Evolutionary conservation across 2,329 filamentous ascomycete species (phyloP).

Genomic region (Furcasterigmium furcatum): DNA sequence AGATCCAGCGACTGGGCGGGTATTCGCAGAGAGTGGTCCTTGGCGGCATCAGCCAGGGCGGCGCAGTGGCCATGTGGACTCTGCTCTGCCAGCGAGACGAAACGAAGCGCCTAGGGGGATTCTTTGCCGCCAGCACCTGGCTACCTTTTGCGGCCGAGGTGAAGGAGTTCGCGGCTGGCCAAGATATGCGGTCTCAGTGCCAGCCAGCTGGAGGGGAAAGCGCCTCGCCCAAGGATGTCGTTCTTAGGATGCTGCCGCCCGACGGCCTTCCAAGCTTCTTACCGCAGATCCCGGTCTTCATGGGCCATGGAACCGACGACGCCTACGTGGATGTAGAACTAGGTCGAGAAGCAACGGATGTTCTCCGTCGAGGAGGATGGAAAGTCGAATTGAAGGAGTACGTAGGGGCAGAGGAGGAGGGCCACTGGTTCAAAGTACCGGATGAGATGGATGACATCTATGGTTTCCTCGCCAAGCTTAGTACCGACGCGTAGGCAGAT

Average conservation of each 20-base stretch:
- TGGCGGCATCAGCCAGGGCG: conserved; percentile 46
- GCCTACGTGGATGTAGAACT: conserved; percentile 39
- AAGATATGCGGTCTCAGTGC: no score
- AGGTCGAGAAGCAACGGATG: conserved; percentile 26
- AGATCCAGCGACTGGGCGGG: conserved; percentile 26
- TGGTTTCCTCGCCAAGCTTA: no score
- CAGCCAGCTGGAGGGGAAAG: no score
- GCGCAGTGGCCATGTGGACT: conserved; percentile 34
- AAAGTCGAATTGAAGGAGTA: conserved; percentile 36
- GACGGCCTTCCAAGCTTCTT: no score
- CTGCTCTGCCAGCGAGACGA: conserved; percentile 24
- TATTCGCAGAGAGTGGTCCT: conserved; percentile 28
- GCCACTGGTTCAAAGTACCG: conserved; percentile 45
- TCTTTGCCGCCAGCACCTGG: conserved; percentile 48
- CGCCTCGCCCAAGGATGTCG: no score
- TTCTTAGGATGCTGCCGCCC: no score
- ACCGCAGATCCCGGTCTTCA: conserved; percentile 36
- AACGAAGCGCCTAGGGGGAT: conserved; percentile 30
- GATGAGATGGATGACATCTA: conserved; percentile 38
- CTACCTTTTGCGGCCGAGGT: conserved; percentile 36
- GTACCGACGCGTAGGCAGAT: no score
- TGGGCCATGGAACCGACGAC: conserved; percentile 46
- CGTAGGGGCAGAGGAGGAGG: conserved; percentile 36
- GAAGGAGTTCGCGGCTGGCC: no score
- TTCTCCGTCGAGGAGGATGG: conserved; percentile 27